Conservation (phyloP, 345 rosid species). For the Anacardium occidentale region DNA sequence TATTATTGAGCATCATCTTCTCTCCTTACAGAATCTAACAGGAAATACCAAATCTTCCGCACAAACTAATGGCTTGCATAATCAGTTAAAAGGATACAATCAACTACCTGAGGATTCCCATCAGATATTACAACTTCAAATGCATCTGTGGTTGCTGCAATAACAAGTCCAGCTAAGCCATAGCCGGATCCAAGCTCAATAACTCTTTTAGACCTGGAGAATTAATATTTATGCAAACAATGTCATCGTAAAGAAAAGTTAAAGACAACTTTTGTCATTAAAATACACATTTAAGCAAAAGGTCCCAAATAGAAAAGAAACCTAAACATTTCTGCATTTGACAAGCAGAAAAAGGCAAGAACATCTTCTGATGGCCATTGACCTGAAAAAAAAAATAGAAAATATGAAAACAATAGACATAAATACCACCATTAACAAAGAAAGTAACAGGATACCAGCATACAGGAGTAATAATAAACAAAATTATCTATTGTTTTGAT, state of each 20-base stretch:
- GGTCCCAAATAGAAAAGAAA: slow-evolving; percentile 25
- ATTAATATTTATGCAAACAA: slow-evolving; percentile 9
- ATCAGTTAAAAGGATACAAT: slow-evolving; percentile 68
- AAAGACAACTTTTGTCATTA: neutral
- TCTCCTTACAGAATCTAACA: no score
- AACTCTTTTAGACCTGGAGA: slow-evolving; percentile 66
- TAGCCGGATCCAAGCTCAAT: slow-evolving; percentile 95
- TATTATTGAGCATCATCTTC: no score
- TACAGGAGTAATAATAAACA: neutral
- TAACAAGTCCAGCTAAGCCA: slow-evolving; percentile 85
- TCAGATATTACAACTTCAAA: slow-evolving; percentile 78
- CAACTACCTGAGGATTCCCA: slow-evolving; percentile 93
- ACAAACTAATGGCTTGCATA: neutral
- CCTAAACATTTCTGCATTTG: slow-evolving; percentile 72
- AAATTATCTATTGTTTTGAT: neutral
- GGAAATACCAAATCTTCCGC: neutral
- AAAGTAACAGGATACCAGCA: neutral
- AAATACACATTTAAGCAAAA: neutral
- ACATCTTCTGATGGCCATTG: slow-evolving; percentile 98
- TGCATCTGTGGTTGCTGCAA: slow-evolving; percentile 82
- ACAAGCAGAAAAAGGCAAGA: slow-evolving; percentile 77
- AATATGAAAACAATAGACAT: slow-evolving; percentile 1
- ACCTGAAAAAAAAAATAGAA: slow-evolving; percentile 53
- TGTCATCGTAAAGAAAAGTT: neutral
- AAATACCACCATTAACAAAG: slow-evolving; percentile 16